Evolutionary conservation across 352 stramenopile species (phyloP).

Genomic region (Globisporangium acanthophoron): DNA sequence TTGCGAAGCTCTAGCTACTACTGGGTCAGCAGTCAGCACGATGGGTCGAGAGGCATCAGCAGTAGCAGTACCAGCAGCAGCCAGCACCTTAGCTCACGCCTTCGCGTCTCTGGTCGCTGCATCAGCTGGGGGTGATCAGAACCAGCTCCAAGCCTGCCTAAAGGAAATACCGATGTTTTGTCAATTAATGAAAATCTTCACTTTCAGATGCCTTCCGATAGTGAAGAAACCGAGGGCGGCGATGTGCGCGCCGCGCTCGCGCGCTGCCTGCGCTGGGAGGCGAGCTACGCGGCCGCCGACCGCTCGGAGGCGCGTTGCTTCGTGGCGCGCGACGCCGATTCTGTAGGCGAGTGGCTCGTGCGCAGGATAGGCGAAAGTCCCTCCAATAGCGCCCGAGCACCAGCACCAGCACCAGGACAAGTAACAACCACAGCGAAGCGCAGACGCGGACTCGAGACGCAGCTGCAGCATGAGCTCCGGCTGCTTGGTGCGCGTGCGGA

Average conservation of each 20-base stretch:
- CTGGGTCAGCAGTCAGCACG: too few species aligned
- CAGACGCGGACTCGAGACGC: conserved; percentile 26
- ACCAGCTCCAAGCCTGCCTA: too few species aligned
- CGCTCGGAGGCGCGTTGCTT: conserved; percentile 39
- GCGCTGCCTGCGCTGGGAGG: conserved; percentile 33
- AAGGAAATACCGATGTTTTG: too few species aligned
- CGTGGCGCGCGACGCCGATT: conserved; percentile 21
- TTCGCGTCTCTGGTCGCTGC: too few species aligned
- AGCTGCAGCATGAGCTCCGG: conserved; percentile 35
- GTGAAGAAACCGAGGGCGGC: neutral
- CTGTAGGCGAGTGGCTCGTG: conserved; percentile 42
- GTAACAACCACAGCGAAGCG: neutral
- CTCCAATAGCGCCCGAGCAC: too few species aligned
- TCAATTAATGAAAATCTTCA: too few species aligned
- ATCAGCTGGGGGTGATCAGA: too few species aligned
- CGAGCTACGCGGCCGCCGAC: conserved; percentile 45
- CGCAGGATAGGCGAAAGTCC: conserved; percentile 3
- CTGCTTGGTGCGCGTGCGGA: too few species aligned
- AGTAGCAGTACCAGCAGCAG: too few species aligned
- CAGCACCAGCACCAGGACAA: neutral
- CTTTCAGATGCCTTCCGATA: neutral
- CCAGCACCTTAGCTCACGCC: too few species aligned
- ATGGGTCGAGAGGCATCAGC: too few species aligned
- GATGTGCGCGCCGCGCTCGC: conserved; percentile 36
- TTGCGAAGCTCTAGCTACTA: too few species aligned